Conservation (phyloP, 179 eudicot genomes). For the Nepenthes alata region DNA sequence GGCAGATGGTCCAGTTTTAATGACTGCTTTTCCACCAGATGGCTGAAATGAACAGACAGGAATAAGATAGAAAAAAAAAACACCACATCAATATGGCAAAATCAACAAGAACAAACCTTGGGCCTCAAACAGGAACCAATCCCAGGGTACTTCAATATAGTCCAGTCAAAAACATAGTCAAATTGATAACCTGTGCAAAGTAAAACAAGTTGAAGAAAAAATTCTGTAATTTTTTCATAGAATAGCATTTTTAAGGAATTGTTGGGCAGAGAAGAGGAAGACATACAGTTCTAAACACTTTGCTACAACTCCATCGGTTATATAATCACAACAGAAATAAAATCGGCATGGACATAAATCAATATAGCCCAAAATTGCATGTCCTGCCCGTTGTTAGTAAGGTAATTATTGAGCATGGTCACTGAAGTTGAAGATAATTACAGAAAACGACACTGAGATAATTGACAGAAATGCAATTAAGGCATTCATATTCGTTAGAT, state of each 20-base stretch:
- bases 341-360: too few relatives aligned
- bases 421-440: too few relatives aligned
- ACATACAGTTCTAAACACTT: too few relatives aligned
- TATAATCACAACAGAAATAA: too few relatives aligned
- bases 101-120: constrained; percentile 14
- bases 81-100: neutral
- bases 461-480: too few relatives aligned
- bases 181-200: constrained; percentile 16
- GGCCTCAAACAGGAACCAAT: constrained; percentile 10
- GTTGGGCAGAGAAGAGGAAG: neutral
- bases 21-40: constrained; percentile 29
- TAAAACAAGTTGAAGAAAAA: neutral
- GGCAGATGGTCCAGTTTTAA: constrained; percentile 40
- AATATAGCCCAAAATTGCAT: too few relatives aligned
- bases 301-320: too few relatives aligned
- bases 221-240: neutral
- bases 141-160: constrained; percentile 19
- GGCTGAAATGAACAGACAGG: constrained; percentile 18
- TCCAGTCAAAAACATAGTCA: constrained; percentile 26
- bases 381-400: too few relatives aligned
- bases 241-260: neutral
- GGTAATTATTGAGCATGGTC: too few relatives aligned
- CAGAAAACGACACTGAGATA: too few relatives aligned
- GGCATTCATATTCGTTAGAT: too few relatives aligned
- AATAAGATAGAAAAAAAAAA: neutral